These are phyloP conservation scores for Nematocida minor DNA, from an alignment of 371 early-diverging fungal species.

Conservation along the genomic window DNA sequence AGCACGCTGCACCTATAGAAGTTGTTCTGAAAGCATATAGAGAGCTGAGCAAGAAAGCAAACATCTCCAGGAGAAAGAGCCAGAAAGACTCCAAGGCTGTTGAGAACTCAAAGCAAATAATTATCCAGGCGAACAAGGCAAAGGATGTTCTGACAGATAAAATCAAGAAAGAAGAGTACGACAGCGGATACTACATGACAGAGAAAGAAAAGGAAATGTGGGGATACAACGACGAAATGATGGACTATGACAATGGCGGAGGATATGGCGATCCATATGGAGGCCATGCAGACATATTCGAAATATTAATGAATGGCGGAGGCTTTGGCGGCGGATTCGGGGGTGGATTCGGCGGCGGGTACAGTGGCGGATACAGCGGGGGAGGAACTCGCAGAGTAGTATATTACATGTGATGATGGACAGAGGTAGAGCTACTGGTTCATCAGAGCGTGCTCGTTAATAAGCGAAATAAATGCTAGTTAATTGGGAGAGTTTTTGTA, in stretches of 20 bases:
- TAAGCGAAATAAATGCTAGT: too few relatives aligned
- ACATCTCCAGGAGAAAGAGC: neutral
- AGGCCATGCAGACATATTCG: neutral
- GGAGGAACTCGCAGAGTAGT: constrained; percentile 25
- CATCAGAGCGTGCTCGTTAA: too few relatives aligned
- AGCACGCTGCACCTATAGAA: neutral
- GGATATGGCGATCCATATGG: neutral
- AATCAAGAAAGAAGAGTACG: constrained; percentile 58
- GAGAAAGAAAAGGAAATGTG: constrained; percentile 41
- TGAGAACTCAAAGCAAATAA: constrained; percentile 6
- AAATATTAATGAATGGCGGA: constrained; percentile 32
- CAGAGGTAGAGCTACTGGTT: too few relatives aligned
- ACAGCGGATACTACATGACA: constrained; percentile 56
- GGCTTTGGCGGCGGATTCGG: constrained; percentile 38
- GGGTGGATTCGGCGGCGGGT: constrained; percentile 1
- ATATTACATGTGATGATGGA: constrained; percentile 38
- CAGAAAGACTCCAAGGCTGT: neutral
- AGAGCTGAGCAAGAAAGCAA: constrained; percentile 32
- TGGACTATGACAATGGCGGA: constrained; percentile 34
- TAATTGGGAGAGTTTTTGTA: too few relatives aligned
- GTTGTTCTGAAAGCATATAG: constrained; percentile 53
- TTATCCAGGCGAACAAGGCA: constrained; percentile 54
- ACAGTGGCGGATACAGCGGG: neutral
- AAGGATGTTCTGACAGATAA: constrained; percentile 49
- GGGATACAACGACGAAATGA: constrained; percentile 45